Evolutionary conservation across 805 yeast genomes (phyloP), one percentile per base, ranked within the genome.

Genomic region (Cyberlindnera meyerae): DNA sequence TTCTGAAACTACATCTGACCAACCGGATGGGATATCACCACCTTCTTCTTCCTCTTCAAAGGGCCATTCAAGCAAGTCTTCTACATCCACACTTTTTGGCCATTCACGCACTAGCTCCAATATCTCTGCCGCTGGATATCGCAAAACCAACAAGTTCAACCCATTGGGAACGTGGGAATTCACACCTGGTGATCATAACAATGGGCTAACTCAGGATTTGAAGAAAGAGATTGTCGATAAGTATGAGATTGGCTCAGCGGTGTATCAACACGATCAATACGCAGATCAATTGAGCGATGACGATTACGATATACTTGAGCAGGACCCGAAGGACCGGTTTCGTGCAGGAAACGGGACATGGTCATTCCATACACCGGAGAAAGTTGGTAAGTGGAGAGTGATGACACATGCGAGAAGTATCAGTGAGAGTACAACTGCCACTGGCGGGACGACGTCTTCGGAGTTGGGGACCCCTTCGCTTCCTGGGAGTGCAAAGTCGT

Each of bases 281-380:
- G 33, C 36, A 4, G 33, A 33, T 12, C n/a, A 26, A 2, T 30
- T 43, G 12, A 45, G 49, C 24, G 49, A 45, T 28, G 49, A 48
- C 29, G 52, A 48, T 24, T 16, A 28, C 5, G 34, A 36, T 6
- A 24, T 38, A 11, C n/a, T 33, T n/a, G 11, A 33, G 8, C 4
- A 12, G 12, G 35, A 36, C 11, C 34, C 30, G 8, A 27, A 27
- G 13, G 36, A 33, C 11, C 17, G 18, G 15, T 15, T 33, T 16
- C 21, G 28, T 17, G 5, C 30, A 14, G 13, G 8, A n/a, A 27
- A 33, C 14, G 36, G 33, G 7, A 24, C 31, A 18, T 35, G 37
- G 37, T 3, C 14, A 13, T 8, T 11, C n/a, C 17, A 11, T 12
- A 24, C 12, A 6, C 27, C 27, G 16, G 17, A 11, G 12, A 31